Base-by-base conservation (phyloP, 306 rosid genomes). In the Pachyrhizus erosus region DNA sequence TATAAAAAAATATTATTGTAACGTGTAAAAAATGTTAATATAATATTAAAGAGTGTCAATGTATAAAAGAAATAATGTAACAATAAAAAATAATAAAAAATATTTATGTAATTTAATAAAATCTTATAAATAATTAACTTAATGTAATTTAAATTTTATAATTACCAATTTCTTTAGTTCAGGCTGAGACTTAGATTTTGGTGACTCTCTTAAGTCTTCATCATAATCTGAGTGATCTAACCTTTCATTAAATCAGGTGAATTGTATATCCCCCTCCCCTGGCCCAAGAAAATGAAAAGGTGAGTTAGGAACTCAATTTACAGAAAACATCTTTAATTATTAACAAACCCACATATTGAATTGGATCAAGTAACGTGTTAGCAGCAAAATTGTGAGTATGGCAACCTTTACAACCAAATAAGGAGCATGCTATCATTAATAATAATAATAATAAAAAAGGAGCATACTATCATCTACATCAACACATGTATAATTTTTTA, bases 181-280 rank as follows among this genome's bases (percentile, higher is more conserved):
- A 43, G 58, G 52, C 14, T 70, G 18, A 21, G 73, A 70, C 55
- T 40, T 43, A 4, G 34, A 20, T 40, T 42, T 42, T 21, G 54
- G 54, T 20, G 74, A 68, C 21, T 40, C 52, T 68, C 54, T 67
- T 2, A 43, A 31, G 21, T 64, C 45, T 66, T 66, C 26, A 69
- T 69, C 74, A 69, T 42, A 69, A 13, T 20, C 42, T 13, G 75
- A 39, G 42, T 69, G 21, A 69, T 69, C 12, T 5, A 69, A 42
- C 18, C 73, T 68, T 20, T 39, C n/a, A 34, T 18, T 67, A 34
- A 17, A 34, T 17, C 23, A 17, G 26, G 26, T 17, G 46, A 34
- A 34, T 8, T 21, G 61, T 23, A 23, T 57, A 57, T 21, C 7
- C 64, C 61, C 55, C 24, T 51, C 10, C 26, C 26, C 21, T 62